phyloP scores from a whole-genome alignment of 2,329 filamentous ascomycete species.

The Fusarium chlamydosporum region DNA sequence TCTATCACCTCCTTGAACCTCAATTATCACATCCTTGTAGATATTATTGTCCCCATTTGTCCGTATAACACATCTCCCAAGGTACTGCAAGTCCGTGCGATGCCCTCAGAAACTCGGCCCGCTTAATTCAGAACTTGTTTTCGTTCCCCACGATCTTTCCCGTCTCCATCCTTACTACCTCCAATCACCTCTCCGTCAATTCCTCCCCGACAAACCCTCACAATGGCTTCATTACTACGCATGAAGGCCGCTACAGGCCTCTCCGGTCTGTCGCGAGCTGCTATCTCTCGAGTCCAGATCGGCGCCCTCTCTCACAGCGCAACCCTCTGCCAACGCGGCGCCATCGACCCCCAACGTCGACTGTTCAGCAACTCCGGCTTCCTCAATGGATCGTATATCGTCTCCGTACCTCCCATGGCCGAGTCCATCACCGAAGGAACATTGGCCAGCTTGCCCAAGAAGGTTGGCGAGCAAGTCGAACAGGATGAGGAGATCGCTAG shows the following conservation, averaged over 20 bases:
- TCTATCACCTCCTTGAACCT: neutral
- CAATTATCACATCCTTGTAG: neutral
- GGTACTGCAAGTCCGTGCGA: constrained; percentile 42
- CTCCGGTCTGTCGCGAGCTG: constrained; percentile 37
- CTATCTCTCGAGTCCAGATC: constrained; percentile 33
- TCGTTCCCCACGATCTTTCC: constrained; percentile 27
- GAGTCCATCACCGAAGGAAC: constrained; percentile 55
- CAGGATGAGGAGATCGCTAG: constrained; percentile 53
- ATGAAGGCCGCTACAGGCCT: constrained; percentile 45
- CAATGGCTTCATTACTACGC: constrained; percentile 47
- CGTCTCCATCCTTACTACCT: constrained; percentile 2
- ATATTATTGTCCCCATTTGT: neutral
- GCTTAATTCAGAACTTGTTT: constrained; percentile 42
- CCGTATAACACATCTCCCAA: constrained; percentile 12
- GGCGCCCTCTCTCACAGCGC: constrained; percentile 41
- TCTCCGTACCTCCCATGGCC: constrained; percentile 53
- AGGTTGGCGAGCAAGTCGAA: constrained; percentile 52
- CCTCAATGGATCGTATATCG: constrained; percentile 46
- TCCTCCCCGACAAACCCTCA: constrained; percentile 10
- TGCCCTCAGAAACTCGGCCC: constrained; percentile 38
- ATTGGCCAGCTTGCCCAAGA: constrained; percentile 47
- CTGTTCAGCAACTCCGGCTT: constrained; percentile 42
- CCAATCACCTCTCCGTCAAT: constrained; percentile 11
- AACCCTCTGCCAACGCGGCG: constrained; percentile 43
- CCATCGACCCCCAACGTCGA: constrained; percentile 44